Percentiles rank a stretch among this genome's conserved stretches.
phyloP scores from a whole-genome alignment of 805 yeast genomes.

The Dipodascus geniculatus region DNA sequence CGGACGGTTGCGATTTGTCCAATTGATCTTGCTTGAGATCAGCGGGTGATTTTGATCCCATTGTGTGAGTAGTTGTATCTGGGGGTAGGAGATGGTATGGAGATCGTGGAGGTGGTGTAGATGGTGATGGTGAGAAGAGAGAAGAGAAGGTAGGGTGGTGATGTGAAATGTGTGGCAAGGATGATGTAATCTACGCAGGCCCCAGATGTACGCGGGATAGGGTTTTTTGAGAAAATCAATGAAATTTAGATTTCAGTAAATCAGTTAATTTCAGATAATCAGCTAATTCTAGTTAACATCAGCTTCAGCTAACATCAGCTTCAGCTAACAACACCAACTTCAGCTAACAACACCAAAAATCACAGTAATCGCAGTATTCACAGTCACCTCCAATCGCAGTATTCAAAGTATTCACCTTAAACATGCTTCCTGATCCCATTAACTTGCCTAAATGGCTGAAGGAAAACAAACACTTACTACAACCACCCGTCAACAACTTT shows the following conservation, averaged over 20 bases:
- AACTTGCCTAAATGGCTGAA: constrained; percentile 71
- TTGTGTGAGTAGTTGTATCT: neutral
- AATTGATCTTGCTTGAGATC: neutral
- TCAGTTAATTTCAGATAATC: too few species aligned
- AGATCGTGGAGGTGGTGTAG: neutral
- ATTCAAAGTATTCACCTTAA: neutral
- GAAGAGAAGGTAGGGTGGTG: neutral
- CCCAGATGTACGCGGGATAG: neutral
- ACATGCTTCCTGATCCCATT: constrained; percentile 54
- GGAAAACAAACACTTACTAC: constrained; percentile 61
- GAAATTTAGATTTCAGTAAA: too few species aligned
- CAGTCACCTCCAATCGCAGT: neutral
- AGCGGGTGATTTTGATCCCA: neutral
- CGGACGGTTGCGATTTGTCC: neutral
- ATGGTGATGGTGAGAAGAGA: neutral
- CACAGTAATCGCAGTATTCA: neutral
- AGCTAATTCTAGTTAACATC: too few species aligned
- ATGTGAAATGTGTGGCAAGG: neutral
- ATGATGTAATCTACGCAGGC: neutral
- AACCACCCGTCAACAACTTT: constrained; percentile 88
- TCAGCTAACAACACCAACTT: too few species aligned
- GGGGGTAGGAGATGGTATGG: too few species aligned
- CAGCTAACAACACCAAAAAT: too few species aligned
- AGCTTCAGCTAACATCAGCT: too few species aligned
- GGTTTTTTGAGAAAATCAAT: too few species aligned